A percentile compares a stretch with the other conserved stretches of the same genome.
phyloP scores from a whole-genome alignment of 768 basidiomycete genomes.

The Jaapia argillacea region DNA sequence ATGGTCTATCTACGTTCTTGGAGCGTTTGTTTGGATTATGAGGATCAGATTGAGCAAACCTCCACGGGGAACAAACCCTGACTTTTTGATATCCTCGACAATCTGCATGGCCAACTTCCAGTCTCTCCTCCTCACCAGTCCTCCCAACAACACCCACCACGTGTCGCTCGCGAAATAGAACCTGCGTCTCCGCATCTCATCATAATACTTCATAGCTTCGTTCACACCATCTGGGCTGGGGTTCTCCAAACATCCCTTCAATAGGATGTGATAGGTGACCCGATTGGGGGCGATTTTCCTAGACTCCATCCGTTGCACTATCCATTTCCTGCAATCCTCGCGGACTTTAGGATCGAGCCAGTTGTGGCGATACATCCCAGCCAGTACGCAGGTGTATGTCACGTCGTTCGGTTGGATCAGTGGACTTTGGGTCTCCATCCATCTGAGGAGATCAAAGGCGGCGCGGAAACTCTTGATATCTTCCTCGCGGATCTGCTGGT shows the following conservation, averaged over 20 bases:
- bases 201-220: constrained; percentile 48
- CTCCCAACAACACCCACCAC: constrained; percentile 69
- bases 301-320: constrained; percentile 50
- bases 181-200: constrained; percentile 43
- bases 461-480: constrained; percentile 42
- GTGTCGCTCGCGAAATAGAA: constrained; percentile 49
- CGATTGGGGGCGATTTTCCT: constrained; percentile 45
- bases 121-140: constrained; percentile 44
- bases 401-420: constrained; percentile 55
- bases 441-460: constrained; percentile 59
- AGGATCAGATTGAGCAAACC: constrained; percentile 3
- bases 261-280: constrained; percentile 68
- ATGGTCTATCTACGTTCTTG: neutral
- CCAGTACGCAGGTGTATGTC: constrained; percentile 76
- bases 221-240: constrained; percentile 37
- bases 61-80: constrained; percentile 34
- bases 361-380: constrained; percentile 54
- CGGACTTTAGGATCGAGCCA: constrained; percentile 36
- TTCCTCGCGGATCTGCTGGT: constrained; percentile 53
- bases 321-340: constrained; percentile 35
- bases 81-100: constrained; percentile 46
- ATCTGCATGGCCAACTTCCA: constrained; percentile 55
- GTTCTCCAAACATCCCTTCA: constrained; percentile 54
- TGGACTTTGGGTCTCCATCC: constrained; percentile 53
- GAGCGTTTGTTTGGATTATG: neutral